phyloP scores from a whole-genome alignment of 108 stramenopile genomes.

The Cylindrotheca fusiformis region DNA sequence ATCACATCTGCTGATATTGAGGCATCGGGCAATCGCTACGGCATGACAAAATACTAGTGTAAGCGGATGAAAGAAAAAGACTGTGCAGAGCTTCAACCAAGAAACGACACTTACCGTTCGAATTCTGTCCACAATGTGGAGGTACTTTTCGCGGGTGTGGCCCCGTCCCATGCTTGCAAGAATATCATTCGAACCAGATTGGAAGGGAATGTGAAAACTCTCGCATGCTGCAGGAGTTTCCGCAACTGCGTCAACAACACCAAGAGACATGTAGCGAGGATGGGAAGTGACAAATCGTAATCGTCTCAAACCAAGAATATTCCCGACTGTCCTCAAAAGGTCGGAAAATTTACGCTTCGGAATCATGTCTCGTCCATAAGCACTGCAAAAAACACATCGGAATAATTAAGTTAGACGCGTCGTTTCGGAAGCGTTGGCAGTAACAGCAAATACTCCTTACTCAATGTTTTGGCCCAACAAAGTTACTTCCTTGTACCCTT shows the following conservation, averaged over 20 bases:
- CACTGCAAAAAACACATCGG: conserved; percentile 13
- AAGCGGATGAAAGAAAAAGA: background rate
- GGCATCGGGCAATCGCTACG: conserved; percentile 84
- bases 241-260: conserved; percentile 93
- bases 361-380: conserved; percentile 75
- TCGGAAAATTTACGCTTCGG: conserved; percentile 94
- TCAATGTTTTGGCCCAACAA: conserved; percentile 98
- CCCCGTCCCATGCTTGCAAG: conserved; percentile 93
- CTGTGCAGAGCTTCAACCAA: background rate
- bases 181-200: conserved; percentile 85
- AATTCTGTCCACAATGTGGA: conserved; percentile 88
- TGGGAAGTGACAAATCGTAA: conserved; percentile 96
- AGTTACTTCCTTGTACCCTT: conserved; percentile 93
- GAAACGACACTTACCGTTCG: conserved; percentile 45
- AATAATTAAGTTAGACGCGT: no score
- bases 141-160: conserved; percentile 90
- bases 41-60: background rate
- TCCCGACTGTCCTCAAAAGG: conserved; percentile 79
- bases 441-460: conserved; percentile 20
- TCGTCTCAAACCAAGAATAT: conserved; percentile 72
- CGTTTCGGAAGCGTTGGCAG: no score
- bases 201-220: conserved; percentile 93
- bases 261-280: conserved; percentile 94
- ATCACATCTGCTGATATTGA: conserved; percentile 91
- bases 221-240: conserved; percentile 83